These are phyloP conservation scores for Yamadazyma friedrichii DNA, from an alignment of 1,139 yeast species.

Conservation along the genomic window DNA sequence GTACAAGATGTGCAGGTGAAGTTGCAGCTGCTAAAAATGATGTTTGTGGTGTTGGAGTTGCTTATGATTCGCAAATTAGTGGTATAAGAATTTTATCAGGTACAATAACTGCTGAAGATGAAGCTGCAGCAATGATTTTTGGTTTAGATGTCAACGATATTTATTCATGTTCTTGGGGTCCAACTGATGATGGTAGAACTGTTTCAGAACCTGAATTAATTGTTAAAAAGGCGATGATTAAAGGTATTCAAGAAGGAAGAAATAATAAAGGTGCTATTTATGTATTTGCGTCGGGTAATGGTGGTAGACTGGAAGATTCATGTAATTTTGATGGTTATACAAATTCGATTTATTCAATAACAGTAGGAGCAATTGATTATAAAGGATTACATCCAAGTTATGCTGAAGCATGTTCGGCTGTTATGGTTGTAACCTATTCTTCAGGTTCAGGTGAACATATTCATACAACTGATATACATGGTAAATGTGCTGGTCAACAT, in stretches of 20 bases:
- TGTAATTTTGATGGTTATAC: constrained; percentile 99
- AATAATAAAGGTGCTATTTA: constrained; percentile 79
- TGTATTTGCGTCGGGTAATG: constrained; percentile 97
- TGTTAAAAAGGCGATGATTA: constrained; percentile 77
- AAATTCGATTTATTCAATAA: constrained; percentile 89
- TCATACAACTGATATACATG: constrained; percentile 83
- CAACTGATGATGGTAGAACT: constrained; percentile 86
- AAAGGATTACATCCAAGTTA: constrained; percentile 83
- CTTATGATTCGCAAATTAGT: constrained; percentile 79
- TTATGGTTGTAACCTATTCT: constrained; percentile 91
- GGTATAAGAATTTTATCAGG: constrained; percentile 90
- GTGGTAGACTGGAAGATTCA: constrained; percentile 78
- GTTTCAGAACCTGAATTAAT: constrained; percentile 80
- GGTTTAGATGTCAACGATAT: constrained; percentile 83
- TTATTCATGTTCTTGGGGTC: constrained; percentile 99
- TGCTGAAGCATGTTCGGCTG: constrained; percentile 93
- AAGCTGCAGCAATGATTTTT: constrained; percentile 83
- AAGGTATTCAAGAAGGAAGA: constrained; percentile 86
- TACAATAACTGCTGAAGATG: constrained; percentile 77
- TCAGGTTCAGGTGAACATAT: constrained; percentile 90
- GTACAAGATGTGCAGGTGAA: constrained; percentile 98
- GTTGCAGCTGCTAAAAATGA: constrained; percentile 88
- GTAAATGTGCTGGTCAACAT: constrained; percentile 69
- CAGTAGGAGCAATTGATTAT: constrained; percentile 92
- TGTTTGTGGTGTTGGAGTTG: constrained; percentile 93